Evolutionary conservation across 805 yeast genomes (phyloP), one percentile per base, ranked within the genome.

Genomic region (Metschnikowia koreensis): DNA sequence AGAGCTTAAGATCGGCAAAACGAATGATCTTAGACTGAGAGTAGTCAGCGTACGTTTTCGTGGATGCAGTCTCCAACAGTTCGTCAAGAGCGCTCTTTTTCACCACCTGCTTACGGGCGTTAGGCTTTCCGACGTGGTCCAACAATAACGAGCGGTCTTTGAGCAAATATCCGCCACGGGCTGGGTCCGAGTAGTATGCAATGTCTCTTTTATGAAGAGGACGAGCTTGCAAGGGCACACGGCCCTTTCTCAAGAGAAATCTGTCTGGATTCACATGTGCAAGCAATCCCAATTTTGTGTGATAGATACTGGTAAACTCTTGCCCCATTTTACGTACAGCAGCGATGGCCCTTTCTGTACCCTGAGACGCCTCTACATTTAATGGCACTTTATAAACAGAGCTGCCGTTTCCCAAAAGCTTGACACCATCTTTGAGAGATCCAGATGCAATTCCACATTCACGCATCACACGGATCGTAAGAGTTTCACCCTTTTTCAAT

Each of bases 131-230:
- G 55, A 73, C 55, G 53, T 65, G 67, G 56, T 74, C 77, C 62
- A 74, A 69, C 51, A 74, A 68, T 45, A 71, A 56, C n/a, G 70
- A 62, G 9, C 65, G 64, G 57, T 74, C 70, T 47, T 73, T 61
- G 60, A 71, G 69, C 54, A 91, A 70, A 65, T 89, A 93, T 7
- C 99, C 99, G 59, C 90, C 80, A 63, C 82, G 83, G 37, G 76
- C 83, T 1, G 80, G 78, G 65, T 83, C 79, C 45, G 90, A 81
- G 72, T 94, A 93, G 69, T 77, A 89, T 52, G 82, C 82, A 51
- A 93, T 84, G 63, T 87, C 90, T 69, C 89, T 86, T 70, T 88
- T 82, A 60, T 81, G 83, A 8, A 86, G 86, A 12, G 99, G 99
- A 68, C 91, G 82, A 1, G 97, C 91, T 47, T 81, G 84, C 58